Evolutionary conservation across 768 basidiomycete genomes (phyloP), one percentile per base, ranked within the genome.

Genomic region (Lepiota venenata): DNA sequence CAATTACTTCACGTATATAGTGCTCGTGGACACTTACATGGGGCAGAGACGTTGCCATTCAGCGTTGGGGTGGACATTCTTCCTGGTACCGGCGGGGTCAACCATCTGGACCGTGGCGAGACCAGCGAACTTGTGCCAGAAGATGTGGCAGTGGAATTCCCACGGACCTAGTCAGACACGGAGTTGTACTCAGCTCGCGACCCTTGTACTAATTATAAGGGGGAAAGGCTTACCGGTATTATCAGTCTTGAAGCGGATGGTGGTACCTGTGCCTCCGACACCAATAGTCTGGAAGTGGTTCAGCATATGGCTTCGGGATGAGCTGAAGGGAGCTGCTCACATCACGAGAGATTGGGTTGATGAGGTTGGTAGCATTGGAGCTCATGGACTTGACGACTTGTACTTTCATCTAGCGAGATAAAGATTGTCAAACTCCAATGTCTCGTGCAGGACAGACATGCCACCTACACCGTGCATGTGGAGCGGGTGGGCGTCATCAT

Each of bases 321-420:
- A 4, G 10, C 2, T 3, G 18, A 14, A 8, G 25, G 10, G 32
- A 2, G 48, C 65, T 70, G 36, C 84, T 75, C 4, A 82, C 82
- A 61, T 88, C 85, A 36, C 84, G 71, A 39, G 72, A 56, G 42
- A 72, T 73, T 0, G 88, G 87, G 65, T 87, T 81, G n/a, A 61
- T 60, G 36, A 71, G 78, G 64, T 81, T 80, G 59, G 71, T 73
- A 2, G 16, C 14, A 10, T 61, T 57, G 21, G 64, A 55, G 20
- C 47, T 55, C 39, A 66, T 69, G 32, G 57, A 66, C 55, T 73
- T 70, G 54, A 74, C 61, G 29, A 55, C 53, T 48, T 55, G 53
- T 16, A 55, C 22, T 12, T 46, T 27, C 53, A 55, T 47, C 53
- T 55, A 21, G 27, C 16, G 5, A 35, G 18, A 12, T 12, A 22